A percentile compares a stretch with the other conserved stretches of the same genome.
These are phyloP conservation scores for Thalassiosira oceanica DNA, from an alignment of 352 stramenopile genomes.

Conservation along the genomic window DNA sequence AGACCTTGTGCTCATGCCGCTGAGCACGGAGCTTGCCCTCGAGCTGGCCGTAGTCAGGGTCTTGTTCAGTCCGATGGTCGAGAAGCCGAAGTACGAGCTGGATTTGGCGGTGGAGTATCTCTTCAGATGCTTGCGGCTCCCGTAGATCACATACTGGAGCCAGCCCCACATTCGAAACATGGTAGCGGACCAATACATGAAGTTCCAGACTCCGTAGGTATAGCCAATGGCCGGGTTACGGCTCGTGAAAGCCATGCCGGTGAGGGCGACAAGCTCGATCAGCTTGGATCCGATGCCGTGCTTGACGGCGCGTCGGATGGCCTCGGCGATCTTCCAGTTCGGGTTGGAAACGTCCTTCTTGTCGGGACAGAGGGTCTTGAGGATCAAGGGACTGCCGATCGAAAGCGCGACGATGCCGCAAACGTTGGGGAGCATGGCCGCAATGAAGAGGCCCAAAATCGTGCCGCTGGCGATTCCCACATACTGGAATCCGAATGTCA, in stretches of 20 bases:
- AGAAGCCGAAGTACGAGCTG: slow-evolving; percentile 48
- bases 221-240: slow-evolving; percentile 19
- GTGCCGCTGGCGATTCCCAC: slow-evolving; percentile 8
- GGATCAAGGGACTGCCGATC: slow-evolving; percentile 28
- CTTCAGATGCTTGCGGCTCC: slow-evolving; percentile 44
- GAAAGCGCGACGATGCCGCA: slow-evolving; percentile 7
- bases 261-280: slow-evolving; percentile 23
- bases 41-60: slow-evolving; percentile 6
- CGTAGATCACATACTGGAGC: slow-evolving; percentile 43
- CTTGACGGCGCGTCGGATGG: slow-evolving; percentile 25
- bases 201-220: slow-evolving; percentile 24
- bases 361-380: slow-evolving; percentile 32
- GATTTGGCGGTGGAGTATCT: slow-evolving; percentile 16
- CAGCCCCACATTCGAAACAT: slow-evolving; percentile 30
- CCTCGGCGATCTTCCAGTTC: slow-evolving; percentile 34
- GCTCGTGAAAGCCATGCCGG: slow-evolving; percentile 18
- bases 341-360: slow-evolving; percentile 35
- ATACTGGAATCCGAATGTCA: slow-evolving; percentile 12
- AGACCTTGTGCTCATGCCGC: not conserved
- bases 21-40: not conserved
- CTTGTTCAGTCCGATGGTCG: slow-evolving; percentile 44
- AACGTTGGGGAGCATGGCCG: slow-evolving; percentile 8
- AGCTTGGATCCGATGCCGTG: slow-evolving; percentile 14
- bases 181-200: slow-evolving; percentile 18
- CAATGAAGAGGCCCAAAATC: slow-evolving; percentile 10